These are phyloP conservation scores for Paramecium sexaurelia DNA, from an alignment of 73 alveolate genomes.

Conservation along the genomic window DNA sequence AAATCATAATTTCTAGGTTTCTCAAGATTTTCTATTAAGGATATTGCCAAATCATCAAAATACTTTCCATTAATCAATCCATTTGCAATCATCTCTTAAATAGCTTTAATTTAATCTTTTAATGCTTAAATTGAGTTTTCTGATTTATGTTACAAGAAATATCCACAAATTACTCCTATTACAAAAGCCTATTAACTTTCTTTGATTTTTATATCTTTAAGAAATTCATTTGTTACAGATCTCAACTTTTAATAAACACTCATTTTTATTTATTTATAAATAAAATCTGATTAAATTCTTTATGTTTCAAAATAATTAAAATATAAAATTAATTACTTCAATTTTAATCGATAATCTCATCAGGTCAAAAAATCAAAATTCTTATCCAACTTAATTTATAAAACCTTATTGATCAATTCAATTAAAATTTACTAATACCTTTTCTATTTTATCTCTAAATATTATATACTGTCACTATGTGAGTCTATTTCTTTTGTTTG, in stretches of 20 bases:
- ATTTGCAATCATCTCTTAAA: not conserved
- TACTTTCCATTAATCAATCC: not conserved
- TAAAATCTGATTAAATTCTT: slow-evolving; percentile 12
- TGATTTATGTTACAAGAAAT: not conserved
- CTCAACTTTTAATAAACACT: not conserved
- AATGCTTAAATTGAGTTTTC: not conserved
- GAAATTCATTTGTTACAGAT: not conserved
- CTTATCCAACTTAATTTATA: not conserved
- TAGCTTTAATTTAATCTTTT: not conserved
- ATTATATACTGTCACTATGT: no score
- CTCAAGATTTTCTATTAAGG: not conserved
- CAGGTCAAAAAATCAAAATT: not conserved
- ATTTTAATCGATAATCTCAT: no score
- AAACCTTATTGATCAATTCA: no score
- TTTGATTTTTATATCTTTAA: not conserved
- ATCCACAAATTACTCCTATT: not conserved
- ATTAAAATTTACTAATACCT: no score
- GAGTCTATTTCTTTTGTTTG: no score
- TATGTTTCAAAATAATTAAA: not conserved
- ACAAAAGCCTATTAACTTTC: not conserved
- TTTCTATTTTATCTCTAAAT: no score
- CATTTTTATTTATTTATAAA: not conserved
- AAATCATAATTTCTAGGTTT: slow-evolving; percentile 3
- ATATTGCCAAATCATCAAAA: not conserved
- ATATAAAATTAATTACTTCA: not conserved